A percentile compares a stretch with the other conserved stretches of the same genome.
phyloP scores from a whole-genome alignment of 2,329 filamentous ascomycete genomes.

The Pseudogymnoascus sp. region DNA sequence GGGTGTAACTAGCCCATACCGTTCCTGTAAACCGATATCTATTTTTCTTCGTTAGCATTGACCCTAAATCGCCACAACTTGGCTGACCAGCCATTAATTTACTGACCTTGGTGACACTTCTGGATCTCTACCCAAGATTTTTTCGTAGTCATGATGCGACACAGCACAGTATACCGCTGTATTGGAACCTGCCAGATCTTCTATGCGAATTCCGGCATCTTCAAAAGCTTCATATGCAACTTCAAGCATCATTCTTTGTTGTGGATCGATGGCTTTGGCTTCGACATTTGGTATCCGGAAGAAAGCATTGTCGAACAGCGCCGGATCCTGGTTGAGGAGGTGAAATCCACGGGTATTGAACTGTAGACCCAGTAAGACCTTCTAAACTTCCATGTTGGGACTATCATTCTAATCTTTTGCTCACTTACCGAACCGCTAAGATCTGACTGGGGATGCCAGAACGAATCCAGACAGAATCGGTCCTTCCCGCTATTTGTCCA shows the following conservation, averaged over 20 bases:
- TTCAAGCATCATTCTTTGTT: conserved; percentile 24
- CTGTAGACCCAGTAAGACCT: background rate
- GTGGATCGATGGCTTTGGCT: conserved; percentile 25
- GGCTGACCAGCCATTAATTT: background rate
- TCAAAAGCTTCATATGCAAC: conserved; percentile 24
- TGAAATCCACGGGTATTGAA: conserved; percentile 7
- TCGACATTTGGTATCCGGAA: conserved; percentile 16
- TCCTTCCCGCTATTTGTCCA: background rate
- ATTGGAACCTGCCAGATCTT: conserved; percentile 5
- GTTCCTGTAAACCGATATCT: background rate
- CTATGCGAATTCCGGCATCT: conserved; percentile 16
- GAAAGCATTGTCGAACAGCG: conserved; percentile 19
- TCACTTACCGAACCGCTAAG: background rate
- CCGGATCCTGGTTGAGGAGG: conserved; percentile 14
- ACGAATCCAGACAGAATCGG: background rate
- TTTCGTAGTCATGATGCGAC: background rate
- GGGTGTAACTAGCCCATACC: background rate
- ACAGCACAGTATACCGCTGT: background rate
- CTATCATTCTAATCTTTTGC: background rate
- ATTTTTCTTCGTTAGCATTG: background rate
- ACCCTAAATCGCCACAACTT: background rate
- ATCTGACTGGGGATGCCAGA: background rate
- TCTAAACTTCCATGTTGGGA: background rate
- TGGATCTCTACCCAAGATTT: conserved; percentile 15
- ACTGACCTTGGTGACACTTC: conserved; percentile 17